These are phyloP conservation scores for Infundibulicybe gibba DNA, from an alignment of 768 basidiomycete species.

Conservation along the genomic window DNA sequence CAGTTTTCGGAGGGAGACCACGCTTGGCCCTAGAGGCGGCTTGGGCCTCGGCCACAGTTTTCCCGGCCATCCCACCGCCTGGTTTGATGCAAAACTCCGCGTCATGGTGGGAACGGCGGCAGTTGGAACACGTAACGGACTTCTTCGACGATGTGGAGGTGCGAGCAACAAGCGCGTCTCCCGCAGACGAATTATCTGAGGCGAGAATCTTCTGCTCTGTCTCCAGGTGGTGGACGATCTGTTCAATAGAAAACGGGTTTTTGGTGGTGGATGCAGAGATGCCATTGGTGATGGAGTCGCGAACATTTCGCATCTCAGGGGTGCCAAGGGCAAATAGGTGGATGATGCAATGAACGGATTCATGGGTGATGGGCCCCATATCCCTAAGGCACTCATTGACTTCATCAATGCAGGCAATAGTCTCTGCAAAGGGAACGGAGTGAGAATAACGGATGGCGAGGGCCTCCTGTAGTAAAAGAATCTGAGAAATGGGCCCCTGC, in stretches of 20 bases:
- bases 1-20: background rate
- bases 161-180: background rate
- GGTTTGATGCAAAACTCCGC: conserved; percentile 4
- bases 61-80: conserved; percentile 7
- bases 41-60: conserved; percentile 1
- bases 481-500: conserved; percentile 12
- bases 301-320: conserved; percentile 3
- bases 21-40: background rate
- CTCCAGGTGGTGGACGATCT: background rate
- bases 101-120: conserved; percentile 1
- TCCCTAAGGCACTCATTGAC: conserved; percentile 11
- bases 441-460: conserved; percentile 5
- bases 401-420: conserved; percentile 3
- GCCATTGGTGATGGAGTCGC: conserved; percentile 3
- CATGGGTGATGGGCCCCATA: conserved; percentile 13
- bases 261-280: background rate
- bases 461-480: conserved; percentile 12
- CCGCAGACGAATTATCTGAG: no score
- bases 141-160: background rate
- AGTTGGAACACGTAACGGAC: conserved; percentile 1
- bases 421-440: conserved; percentile 1
- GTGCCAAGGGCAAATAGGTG: conserved; percentile 8
- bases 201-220: background rate
- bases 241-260: no score
- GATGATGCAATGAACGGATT: conserved; percentile 7